Conservation (phyloP, 2,329 filamentous ascomycete species). For the Microdochium paspali region DNA sequence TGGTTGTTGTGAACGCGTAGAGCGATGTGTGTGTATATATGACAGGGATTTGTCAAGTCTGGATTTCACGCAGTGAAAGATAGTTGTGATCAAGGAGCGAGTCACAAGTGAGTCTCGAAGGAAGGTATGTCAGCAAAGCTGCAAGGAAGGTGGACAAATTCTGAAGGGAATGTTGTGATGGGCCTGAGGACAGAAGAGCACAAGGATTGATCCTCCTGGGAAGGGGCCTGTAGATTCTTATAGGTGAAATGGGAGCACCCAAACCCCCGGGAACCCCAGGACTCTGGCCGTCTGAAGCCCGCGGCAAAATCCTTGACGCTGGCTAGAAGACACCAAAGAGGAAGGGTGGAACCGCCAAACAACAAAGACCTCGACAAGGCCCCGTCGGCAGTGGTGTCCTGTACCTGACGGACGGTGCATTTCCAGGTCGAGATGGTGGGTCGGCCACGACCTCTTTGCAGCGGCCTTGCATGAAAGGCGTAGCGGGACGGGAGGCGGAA, state of each 20-base stretch:
- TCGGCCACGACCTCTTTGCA: neutral
- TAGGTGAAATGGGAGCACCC: neutral
- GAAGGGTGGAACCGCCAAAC: too few relatives aligned
- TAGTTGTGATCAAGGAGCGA: slow-evolving; percentile 16
- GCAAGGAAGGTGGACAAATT: neutral
- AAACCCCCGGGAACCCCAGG: neutral
- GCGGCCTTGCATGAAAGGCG: neutral
- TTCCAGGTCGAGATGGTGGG: neutral
- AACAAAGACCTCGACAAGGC: neutral
- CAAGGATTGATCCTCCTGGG: neutral
- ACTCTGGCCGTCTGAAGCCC: neutral
- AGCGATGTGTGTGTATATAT: slow-evolving; percentile 5
- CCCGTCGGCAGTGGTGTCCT: too few relatives aligned
- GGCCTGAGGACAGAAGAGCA: neutral
- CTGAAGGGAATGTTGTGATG: neutral
- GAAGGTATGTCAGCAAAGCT: slow-evolving; percentile 2
- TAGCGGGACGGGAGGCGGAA: neutral
- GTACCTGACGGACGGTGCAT: neutral
- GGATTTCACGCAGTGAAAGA: slow-evolving; percentile 1
- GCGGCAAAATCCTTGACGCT: neutral
- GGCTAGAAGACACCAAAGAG: neutral
- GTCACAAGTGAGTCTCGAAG: slow-evolving; percentile 13
- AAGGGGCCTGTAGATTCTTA: neutral
- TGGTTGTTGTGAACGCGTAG: slow-evolving; percentile 6
- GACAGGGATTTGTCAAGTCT: slow-evolving; percentile 6